phyloP scores from a whole-genome alignment of 73 alveolate genomes.

The Tetrahymena thermophila region DNA sequence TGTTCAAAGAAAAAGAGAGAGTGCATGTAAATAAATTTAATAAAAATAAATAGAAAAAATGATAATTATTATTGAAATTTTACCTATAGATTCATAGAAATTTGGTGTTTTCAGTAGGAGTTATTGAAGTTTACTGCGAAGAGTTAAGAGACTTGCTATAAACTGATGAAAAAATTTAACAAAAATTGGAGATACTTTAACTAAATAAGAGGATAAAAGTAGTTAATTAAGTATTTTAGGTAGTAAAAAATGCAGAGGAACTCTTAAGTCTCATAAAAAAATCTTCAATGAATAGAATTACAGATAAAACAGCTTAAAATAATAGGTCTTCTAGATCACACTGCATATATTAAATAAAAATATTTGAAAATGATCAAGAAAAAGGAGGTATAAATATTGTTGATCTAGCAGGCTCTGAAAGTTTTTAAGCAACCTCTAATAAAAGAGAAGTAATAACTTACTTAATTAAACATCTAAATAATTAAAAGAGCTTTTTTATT shows the following conservation, averaged over 20 bases:
- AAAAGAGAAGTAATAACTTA: background rate
- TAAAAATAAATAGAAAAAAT: background rate
- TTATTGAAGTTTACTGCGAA: background rate
- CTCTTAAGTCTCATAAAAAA: background rate
- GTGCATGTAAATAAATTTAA: background rate
- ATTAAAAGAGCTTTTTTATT: too few relatives aligned
- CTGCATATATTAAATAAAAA: background rate
- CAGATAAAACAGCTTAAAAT: background rate
- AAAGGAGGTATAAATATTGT: background rate
- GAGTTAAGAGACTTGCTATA: background rate
- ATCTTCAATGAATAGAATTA: background rate
- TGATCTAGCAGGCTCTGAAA: background rate
- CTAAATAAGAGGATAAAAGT: background rate
- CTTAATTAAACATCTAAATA: background rate
- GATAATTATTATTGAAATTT: background rate
- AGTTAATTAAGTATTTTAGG: background rate
- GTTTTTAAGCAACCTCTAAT: background rate
- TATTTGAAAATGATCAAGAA: background rate
- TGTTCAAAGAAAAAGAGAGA: background rate
- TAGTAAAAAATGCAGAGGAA: background rate
- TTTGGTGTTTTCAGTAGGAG: background rate
- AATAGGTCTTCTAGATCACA: background rate
- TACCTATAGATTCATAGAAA: background rate
- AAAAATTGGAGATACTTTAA: background rate
- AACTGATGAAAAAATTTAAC: background rate